These are phyloP conservation scores for Tetrapisispora pingtungensis DNA, from an alignment of 805 yeast genomes.

Conservation along the genomic window DNA sequence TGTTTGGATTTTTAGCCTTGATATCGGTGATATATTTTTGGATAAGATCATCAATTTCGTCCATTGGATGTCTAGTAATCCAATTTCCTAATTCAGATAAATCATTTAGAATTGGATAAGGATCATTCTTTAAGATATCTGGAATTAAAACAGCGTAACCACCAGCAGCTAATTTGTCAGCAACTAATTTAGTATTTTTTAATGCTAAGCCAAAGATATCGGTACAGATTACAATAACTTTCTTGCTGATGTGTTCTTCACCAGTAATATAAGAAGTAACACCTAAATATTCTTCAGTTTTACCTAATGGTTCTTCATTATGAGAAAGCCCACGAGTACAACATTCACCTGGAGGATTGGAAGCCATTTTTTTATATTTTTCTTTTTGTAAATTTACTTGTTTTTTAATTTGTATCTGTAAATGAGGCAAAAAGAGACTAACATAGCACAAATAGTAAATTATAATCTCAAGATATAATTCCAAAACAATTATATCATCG, in stretches of 20 bases:
- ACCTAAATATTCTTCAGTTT: slow-evolving; percentile 33
- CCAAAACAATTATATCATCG: no score
- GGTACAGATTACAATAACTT: slow-evolving; percentile 30
- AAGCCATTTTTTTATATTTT: slow-evolving; percentile 35
- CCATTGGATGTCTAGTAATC: slow-evolving; percentile 43
- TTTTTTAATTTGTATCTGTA: no score
- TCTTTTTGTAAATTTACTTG: no score
- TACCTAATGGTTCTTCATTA: slow-evolving; percentile 44
- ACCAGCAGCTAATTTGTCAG: slow-evolving; percentile 50
- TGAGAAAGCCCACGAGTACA: slow-evolving; percentile 36
- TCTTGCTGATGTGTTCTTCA: slow-evolving; percentile 15
- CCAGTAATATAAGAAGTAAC: slow-evolving; percentile 42
- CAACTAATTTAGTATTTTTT: slow-evolving; percentile 50
- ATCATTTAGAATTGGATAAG: slow-evolving; percentile 28
- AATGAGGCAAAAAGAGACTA: no score
- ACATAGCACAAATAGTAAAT: no score
- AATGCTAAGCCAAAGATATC: slow-evolving; percentile 60
- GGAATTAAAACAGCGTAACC: slow-evolving; percentile 66
- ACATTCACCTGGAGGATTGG: slow-evolving; percentile 44
- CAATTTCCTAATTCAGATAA: slow-evolving; percentile 33
- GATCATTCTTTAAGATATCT: slow-evolving; percentile 53
- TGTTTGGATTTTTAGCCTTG: slow-evolving; percentile 36
- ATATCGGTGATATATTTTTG: slow-evolving; percentile 38
- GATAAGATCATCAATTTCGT: slow-evolving; percentile 39
- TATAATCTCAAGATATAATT: no score